Evolutionary conservation across 805 yeast genomes (phyloP), one percentile per base, ranked within the genome.

Genomic region (Candida tammaniensis): DNA sequence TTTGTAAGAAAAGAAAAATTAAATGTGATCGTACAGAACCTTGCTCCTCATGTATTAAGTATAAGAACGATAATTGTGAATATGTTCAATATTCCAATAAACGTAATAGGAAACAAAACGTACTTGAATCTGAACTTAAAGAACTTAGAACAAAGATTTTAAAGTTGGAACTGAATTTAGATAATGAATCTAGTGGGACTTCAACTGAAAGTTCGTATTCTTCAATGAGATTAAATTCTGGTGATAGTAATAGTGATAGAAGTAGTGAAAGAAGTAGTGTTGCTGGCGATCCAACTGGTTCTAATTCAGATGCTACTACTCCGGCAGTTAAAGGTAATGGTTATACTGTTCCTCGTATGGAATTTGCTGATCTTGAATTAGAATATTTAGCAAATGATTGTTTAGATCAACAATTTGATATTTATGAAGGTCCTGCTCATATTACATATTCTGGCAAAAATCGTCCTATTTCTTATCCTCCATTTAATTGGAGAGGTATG

Each of bases 401-500:
- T 27, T 12, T 47, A 4, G 48, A 59, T 16, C 74, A 68, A 10
- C 38, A 38, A 1, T 55, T 76, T 10, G 61, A 71, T 33, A 56
- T 76, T 20, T 68, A 61, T 39, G 55, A 52, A 1, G 72, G 71
- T 2, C 61, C 61, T 40, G 42, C 81, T 0, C 59, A 75, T 36
- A 52, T 65, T 31, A 41, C 61, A 14, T 61, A 61, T 17, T 65
- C 61, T 31, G 59, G 67, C 3, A 36, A 51, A 13, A 53, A 76
- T 28, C 49, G 68, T 17, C 62, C 65, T 39, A 28, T 24, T 3
- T 67, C 69, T 42, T 70, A 65, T 50, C 81, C 80, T 0, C 80
- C 81, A 0, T 57, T 74, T 19, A 51, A 78, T 1, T 69, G 76
- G 68, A 42, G 69, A 4, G 54, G 80, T 0, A 35, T 71, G 17